Base-by-base conservation (phyloP, 768 basidiomycete genomes). In the Mycena kentingensis region DNA sequence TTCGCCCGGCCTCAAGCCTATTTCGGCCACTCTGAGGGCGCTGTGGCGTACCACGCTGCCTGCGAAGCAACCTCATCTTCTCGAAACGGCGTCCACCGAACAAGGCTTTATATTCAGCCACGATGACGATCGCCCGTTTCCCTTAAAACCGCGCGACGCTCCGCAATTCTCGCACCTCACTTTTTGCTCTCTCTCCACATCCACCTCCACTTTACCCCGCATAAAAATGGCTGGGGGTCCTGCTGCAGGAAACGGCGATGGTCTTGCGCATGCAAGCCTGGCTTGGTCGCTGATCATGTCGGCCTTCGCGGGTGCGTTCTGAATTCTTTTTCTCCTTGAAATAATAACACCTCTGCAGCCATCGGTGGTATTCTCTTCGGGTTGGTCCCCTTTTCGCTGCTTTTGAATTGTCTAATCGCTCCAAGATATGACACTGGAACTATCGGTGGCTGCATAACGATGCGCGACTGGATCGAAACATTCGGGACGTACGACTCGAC, bases 351-450 rank as follows among this genome's bases (percentile, higher is more conserved):
- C 31, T 32, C 31, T 41, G n/a, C 24, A 54, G 54, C 58, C 1
- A 54, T 59, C 35, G 54, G 58, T 46, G 58, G 58, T 49, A 60
- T 60, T 36, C 58, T 60, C 18, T 60, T 52, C n/a, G 58, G 58
- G 52, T 21, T 43, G 26, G 50, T 36, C 12, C 42, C 35, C 15
- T 28, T 10, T 28, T 8, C 10, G 24, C 22, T 44, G 24, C 32
- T n/a, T 34, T 13, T 29, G 27, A 13, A 16, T 29, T 35, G 12
- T 42, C 50, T 51, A n/a, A 56, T 45, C 45, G 26, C 49, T 28
- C 34, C 60, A 56, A 80, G 85, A 29, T 86, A 84, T 63, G 83
- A 85, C 67, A 83, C 84, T 35, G 84, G 84, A 51, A 78, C 76
- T 59, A 86, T 86, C 71, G 75, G 75, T 49, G 85, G 84, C 60